Evolutionary conservation across 164 flowering plant species (phyloP), one percentile per base, ranked within the genome.

Genomic region (Warburgia ugandensis): DNA sequence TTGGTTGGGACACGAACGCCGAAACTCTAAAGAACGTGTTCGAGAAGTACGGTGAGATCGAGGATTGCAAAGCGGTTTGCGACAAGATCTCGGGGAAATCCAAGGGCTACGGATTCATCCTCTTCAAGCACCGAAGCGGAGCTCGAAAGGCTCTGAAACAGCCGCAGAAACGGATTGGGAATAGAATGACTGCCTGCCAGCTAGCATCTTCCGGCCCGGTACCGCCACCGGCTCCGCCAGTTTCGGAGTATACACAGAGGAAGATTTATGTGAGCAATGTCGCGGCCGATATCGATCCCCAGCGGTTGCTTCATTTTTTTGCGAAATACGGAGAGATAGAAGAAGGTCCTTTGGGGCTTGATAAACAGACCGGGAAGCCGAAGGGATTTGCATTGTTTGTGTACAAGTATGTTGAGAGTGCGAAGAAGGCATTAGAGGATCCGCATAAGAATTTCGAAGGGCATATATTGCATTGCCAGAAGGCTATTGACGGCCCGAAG

Each of bases 181-280:
- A 58, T 45, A 65, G 96, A 5, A 73, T 79, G 76, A 76, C 96
- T 4, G 74, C 88, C 0, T 82, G 84, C 45, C 96, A 87, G 64
- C 57, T 87, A 25, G 96, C 96, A 0, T 73, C 94, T 0, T 48
- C 74, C 0, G 96, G 96, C 0, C 88, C 91, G 0, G 84, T 72
- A 8, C 73, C 74, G 3, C 31, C 58, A 0, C 49, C 56, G 0
- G 59, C 66, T 2, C 64, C 72, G 1, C 64, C 75, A 0, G 70
- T 53, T 8, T 73, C 86, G 1, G 95, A 86, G 67, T 79, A 77
- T 37, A 79, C 88, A 0, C 84, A 63, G 67, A 66, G 82, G 75
- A 87, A 87, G 69, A 87, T 87, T 12, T 87, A 69, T 58, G 94
- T 87, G 19, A 82, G 94, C 55, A 87, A 87, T 59, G 96, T 87